phyloP scores from a whole-genome alignment of 2,329 filamentous ascomycete genomes.

The Colletotrichum sp. region DNA sequence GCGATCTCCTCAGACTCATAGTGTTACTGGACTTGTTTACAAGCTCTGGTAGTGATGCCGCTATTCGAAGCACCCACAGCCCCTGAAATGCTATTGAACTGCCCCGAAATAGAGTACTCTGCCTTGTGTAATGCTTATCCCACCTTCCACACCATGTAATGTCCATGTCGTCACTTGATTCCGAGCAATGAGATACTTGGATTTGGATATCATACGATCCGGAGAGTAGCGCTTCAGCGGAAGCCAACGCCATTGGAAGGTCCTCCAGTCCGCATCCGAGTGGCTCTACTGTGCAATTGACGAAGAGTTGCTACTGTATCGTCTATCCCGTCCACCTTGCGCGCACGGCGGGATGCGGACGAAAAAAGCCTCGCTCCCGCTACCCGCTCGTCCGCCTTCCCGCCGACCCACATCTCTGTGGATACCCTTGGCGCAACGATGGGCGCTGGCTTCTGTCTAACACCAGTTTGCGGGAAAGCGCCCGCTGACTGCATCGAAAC shows the following conservation, averaged over 20 bases:
- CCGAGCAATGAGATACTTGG: neutral
- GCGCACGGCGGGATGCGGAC: neutral
- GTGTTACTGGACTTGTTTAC: neutral
- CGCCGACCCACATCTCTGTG: neutral
- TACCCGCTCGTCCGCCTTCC: neutral
- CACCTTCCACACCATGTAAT: neutral
- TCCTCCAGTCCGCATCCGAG: neutral
- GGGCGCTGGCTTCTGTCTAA: neutral
- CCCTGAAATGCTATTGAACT: neutral
- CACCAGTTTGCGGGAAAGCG: neutral
- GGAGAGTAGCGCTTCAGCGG: neutral
- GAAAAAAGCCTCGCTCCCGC: neutral
- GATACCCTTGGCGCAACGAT: neutral
- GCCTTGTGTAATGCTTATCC: neutral
- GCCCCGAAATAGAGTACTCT: neutral
- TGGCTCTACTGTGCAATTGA: neutral
- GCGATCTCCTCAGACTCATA: neutral
- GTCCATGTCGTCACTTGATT: neutral
- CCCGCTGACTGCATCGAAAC: neutral
- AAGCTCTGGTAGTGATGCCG: neutral
- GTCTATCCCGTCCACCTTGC: neutral
- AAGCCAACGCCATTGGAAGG: neutral
- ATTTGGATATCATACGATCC: neutral
- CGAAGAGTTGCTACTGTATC: neutral
- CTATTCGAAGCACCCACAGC: neutral